Base-by-base conservation (phyloP, 495 filamentous ascomycete genomes). In the Collariella sp. region DNA sequence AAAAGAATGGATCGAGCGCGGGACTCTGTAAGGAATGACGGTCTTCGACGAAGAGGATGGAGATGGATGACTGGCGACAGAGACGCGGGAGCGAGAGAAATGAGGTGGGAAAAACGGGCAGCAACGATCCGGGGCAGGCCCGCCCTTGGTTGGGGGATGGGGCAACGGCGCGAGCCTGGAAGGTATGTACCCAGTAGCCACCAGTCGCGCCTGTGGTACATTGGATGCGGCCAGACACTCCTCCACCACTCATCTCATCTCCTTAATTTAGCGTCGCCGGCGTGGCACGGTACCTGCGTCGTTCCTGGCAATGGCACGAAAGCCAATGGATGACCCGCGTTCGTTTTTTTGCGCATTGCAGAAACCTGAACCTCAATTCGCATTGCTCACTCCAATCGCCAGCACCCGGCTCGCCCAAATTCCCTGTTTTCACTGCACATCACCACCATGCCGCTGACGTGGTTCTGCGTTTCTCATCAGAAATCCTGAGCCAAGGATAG, bases 1-100 rank as follows among this genome's bases (percentile, higher is more conserved):
- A 62, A 69, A 69, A 52, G 66, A 69, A 66, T 67, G 66, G 62
- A 54, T 61, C 44, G 64, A 67, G 64, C 41, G 57, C 58, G 47
- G 53, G 48, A 61, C 66, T 67, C 66, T 66, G 45, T 57, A 67
- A 58, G 45, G 64, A 67, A 46, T 42, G 64, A 60, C 62, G 46
- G 56, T 60, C 41, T 58, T 62, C 49, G 42, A 46, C 36, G 54
- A 59, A 57, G 46, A 59, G 42, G 50, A 57, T 46, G 50, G 42
- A 54, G 20, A 36, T 10, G 19, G 26, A 20, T 29, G 43, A n/a
- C n/a, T n/a, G n/a, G n/a, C n/a, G n/a, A 29, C 15, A 45, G 26
- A 51, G 49, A 46, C 19, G 47, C 35, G 52, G n/a, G 46, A 34
- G 46, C n/a, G 49, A 52, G 54, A 49, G 54, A 59, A 57, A 58